Evolutionary conservation across 345 rosid species (phyloP), one percentile per base, ranked within the genome.

Genomic region (Zanthoxylum bungeanum): DNA sequence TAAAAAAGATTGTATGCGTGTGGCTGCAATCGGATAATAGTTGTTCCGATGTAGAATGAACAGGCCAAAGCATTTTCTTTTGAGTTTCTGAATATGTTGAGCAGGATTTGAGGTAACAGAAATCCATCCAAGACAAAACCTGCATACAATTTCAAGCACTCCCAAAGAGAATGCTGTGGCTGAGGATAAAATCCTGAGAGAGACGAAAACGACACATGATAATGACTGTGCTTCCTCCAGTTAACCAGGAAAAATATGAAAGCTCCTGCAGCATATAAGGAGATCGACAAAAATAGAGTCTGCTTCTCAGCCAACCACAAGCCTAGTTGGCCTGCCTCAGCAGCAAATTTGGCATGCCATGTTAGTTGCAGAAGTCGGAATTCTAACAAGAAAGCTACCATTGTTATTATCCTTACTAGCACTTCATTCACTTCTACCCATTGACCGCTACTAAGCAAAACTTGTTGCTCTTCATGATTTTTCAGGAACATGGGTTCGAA

Each of bases 391-490:
- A 85, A 78, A n/a, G 88, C 89, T 47, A 80, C 58, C 81, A 82
- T 76, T 21, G 86, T 79, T 8, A 77, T 74, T 53, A 79, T 73
- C 77, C 85, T 84, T 37, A 82, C 83, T 19, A 78, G 19, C 24
- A 82, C 88, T 67, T 84, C 82, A 68, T 79, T 84, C 27, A 40
- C 74, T 78, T 84, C 77, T 2, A 84, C 72, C 89, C 79, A 77
- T 70, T 64, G 74, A 30, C 82, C 79, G 31, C 68, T 75, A 8
- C 58, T 79, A 36, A 83, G 77, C 64, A 55, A 66, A 47, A 44
- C 21, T 57, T 34, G 69, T 28, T 9, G 57, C 25, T 66, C 19
- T 30, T 53, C 71, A 33, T 40, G 78, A 21, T 46, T 72, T 39
- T 39, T 11, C 1, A 65, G 51, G 69, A 84, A 77, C 63, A 79